A percentile compares a stretch with the other conserved stretches of the same genome.
These are phyloP conservation scores for Lactifluus hygrophoroides DNA, from an alignment of 768 basidiomycete genomes.

Conservation along the genomic window DNA sequence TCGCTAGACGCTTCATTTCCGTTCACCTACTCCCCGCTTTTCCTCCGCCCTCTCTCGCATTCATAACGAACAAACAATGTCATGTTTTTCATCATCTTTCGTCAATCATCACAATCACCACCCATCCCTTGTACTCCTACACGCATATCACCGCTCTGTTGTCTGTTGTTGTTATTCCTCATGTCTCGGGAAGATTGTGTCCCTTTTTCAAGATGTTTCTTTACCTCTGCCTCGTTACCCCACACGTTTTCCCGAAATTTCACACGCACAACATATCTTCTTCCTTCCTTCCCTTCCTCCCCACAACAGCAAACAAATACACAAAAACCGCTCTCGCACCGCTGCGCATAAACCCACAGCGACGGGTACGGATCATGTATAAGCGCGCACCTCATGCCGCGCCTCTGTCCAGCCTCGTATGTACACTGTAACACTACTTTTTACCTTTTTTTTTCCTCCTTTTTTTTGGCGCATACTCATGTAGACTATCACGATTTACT, in stretches of 20 bases:
- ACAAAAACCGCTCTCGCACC: constrained; percentile 7
- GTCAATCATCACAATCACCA: neutral
- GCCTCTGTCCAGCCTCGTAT: neutral
- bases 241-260: constrained; percentile 10
- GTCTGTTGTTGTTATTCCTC: neutral
- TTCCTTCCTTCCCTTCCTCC: neutral
- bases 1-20: constrained; percentile 11
- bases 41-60: neutral
- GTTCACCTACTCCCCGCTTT: neutral
- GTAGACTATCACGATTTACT: neutral
- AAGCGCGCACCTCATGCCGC: neutral
- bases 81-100: neutral
- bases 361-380: constrained; percentile 11
- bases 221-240: neutral
- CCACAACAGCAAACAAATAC: neutral
- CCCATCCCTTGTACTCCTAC: neutral
- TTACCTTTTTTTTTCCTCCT: neutral
- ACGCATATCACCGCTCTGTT: neutral
- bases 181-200: neutral
- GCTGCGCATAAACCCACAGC: neutral
- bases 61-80: neutral
- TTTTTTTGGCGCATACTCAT: neutral
- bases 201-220: neutral
- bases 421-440: neutral
- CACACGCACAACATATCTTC: neutral